Conservation (phyloP, 495 filamentous ascomycete genomes). For the Tuber brumale region DNA sequence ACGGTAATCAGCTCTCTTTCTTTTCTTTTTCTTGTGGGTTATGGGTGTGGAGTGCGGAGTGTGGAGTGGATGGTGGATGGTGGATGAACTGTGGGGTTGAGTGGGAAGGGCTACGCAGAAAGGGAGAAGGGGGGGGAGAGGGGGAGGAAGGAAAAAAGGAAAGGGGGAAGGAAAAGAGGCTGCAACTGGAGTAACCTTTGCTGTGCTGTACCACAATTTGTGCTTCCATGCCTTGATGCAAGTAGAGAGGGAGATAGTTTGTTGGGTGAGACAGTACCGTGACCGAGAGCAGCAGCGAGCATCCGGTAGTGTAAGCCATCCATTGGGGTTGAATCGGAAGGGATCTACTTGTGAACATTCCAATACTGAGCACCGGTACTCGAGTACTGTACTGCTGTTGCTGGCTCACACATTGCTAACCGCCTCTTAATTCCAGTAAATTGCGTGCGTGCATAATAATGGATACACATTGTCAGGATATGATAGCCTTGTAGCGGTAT, state of each 20-base stretch:
- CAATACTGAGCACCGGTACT: no score
- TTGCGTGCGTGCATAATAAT: slow-evolving; percentile 22
- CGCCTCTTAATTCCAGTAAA: slow-evolving; percentile 26
- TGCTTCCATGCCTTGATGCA: background rate
- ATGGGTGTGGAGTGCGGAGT: background rate
- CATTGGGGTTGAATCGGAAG: slow-evolving; percentile 2
- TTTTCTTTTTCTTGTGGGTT: background rate
- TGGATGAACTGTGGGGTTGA: background rate
- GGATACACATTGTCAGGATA: slow-evolving; percentile 3
- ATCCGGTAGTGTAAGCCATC: slow-evolving; percentile 21
- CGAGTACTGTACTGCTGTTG: background rate
- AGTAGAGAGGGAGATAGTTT: background rate
- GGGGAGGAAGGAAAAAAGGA: background rate
- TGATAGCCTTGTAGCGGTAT: slow-evolving; percentile 6
- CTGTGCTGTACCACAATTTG: slow-evolving; percentile 4
- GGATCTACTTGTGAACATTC: slow-evolving; percentile 7
- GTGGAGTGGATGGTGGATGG: background rate
- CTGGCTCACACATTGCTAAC: slow-evolving; percentile 17
- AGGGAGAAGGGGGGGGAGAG: background rate
- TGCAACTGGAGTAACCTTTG: slow-evolving; percentile 1
- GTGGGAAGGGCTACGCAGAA: slow-evolving; percentile 2
- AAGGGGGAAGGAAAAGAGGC: background rate
- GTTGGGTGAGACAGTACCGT: slow-evolving; percentile 33
- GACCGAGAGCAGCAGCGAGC: slow-evolving; percentile 29
- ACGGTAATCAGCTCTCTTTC: background rate